phyloP scores from a whole-genome alignment of 1,284 basidiomycete species.

The Microbotryum violaceum region DNA sequence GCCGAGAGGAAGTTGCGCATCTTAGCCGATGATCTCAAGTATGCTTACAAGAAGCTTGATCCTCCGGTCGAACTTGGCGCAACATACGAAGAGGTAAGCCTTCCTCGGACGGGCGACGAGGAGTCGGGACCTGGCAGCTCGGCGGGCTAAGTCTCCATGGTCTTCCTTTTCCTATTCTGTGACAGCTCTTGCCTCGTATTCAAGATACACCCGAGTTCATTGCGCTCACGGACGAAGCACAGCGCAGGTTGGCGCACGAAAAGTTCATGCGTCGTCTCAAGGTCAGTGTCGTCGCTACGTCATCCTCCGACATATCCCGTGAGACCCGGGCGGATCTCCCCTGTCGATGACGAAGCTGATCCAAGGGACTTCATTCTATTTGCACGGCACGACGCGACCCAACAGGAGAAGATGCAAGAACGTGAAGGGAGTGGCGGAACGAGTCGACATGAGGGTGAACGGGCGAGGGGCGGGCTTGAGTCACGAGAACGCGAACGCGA shows the following conservation, averaged over 20 bases:
- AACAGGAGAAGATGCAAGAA: conserved; percentile 65
- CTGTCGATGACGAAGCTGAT: conserved; percentile 1
- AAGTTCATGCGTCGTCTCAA: conserved; percentile 83
- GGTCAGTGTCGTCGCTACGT: conserved; percentile 41
- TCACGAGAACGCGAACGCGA: conserved; percentile 38
- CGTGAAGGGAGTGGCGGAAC: conserved; percentile 52
- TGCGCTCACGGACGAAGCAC: conserved; percentile 66
- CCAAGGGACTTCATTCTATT: neutral
- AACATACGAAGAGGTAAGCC: conserved; percentile 66
- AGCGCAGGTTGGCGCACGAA: conserved; percentile 64
- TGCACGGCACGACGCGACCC: neutral
- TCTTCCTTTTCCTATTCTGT: conserved; percentile 9
- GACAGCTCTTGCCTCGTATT: conserved; percentile 62
- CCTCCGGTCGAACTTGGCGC: conserved; percentile 66
- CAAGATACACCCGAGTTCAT: conserved; percentile 73
- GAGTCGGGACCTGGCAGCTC: neutral
- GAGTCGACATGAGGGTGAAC: conserved; percentile 64
- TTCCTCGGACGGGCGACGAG: neutral
- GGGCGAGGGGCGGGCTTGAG: conserved; percentile 56
- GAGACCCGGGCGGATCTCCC: neutral
- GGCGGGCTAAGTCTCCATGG: neutral
- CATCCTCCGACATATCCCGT: no score
- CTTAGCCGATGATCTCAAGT: conserved; percentile 88
- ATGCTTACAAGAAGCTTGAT: conserved; percentile 82
- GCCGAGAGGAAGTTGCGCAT: conserved; percentile 76